Evolutionary conservation across 2,329 filamentous ascomycete species (phyloP).

Genomic region (Hymenoscyphus fructigenus): DNA sequence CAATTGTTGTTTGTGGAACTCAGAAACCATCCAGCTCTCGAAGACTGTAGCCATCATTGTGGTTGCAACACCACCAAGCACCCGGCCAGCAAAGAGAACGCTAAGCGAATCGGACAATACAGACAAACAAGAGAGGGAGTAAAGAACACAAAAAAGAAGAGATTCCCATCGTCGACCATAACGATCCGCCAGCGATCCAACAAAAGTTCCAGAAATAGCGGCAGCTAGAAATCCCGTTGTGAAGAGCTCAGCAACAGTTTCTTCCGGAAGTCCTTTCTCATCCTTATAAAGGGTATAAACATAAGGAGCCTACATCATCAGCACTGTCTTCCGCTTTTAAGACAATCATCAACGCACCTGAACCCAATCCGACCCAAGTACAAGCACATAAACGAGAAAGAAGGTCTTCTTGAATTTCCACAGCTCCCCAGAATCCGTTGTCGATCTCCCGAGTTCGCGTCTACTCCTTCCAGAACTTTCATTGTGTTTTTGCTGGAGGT

Average conservation of each 20-base stretch:
- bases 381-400: conserved; percentile 45
- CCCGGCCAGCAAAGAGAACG: conserved; percentile 50
- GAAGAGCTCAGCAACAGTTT: conserved; percentile 28
- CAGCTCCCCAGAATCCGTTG: conserved; percentile 1
- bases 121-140: conserved; percentile 51
- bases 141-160: conserved; percentile 52
- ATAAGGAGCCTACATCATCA: conserved; percentile 24
- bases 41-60: conserved; percentile 59
- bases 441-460: not conserved
- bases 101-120: conserved; percentile 45
- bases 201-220: conserved; percentile 30
- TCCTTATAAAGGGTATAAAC: conserved; percentile 32
- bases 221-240: conserved; percentile 30
- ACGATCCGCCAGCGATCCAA: conserved; percentile 28
- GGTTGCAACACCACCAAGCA: conserved; percentile 55
- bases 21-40: conserved; percentile 62
- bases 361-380: conserved; percentile 51
- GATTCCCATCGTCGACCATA: conserved; percentile 47
- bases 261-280: conserved; percentile 28
- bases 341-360: conserved; percentile 37
- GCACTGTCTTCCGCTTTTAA: not conserved
- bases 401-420: conserved; percentile 35
- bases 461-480: not conserved
- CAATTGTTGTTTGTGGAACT: conserved; percentile 48
- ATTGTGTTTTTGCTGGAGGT: not conserved